Base-by-base conservation (phyloP, 2,329 filamentous ascomycete genomes). In the Colletotrichum tabaci region DNA sequence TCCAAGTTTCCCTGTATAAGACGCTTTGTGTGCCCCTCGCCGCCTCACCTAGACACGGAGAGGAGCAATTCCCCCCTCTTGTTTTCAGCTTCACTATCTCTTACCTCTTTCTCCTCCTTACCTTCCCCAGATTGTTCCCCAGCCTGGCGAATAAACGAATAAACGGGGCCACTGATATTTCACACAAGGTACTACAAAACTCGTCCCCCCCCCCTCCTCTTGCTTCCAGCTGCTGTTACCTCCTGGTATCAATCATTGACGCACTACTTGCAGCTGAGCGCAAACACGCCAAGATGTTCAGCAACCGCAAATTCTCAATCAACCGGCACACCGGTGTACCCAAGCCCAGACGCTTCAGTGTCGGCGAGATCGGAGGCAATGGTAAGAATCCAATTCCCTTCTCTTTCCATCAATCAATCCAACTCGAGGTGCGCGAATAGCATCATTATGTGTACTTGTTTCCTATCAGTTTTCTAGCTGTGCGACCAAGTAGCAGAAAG, bases 281-380 rank as follows among this genome's bases (percentile, higher is more conserved):
- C 46, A 49, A 60, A 38, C 13, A 42, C 30, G 38, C 21, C 78
- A 83, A 76, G 66, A 87, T 87, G 83, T 88, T 88, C 76, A 82
- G 83, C 78, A 86, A 85, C 71, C 88, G 90, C 82, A 90, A 91
- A 79, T 91, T 91, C 81, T 91, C 89, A 74, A 91, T 92, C 82
- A 91, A 92, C 82, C 86, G 89, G 77, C 88, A 90, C 78, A 91
- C 90, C 63, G 90, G 90, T 76, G 86, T 87, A 50, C 90, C 90
- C 71, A 87, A 89, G 77, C 83, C 85, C 50, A 85, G 89, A 73
- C 87, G 89, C 75, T 91, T 90, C 78, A 91, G 88, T 76, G 84
- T 87, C 60, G 85, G 85, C 72, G 89, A 91, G 76, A 86, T 85
- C 72, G 46, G 55, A 26, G 69, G 64, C 26, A 72, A 72, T 18